phyloP scores from a whole-genome alignment of 2,329 filamentous ascomycete species.

The Zalaria sp. region DNA sequence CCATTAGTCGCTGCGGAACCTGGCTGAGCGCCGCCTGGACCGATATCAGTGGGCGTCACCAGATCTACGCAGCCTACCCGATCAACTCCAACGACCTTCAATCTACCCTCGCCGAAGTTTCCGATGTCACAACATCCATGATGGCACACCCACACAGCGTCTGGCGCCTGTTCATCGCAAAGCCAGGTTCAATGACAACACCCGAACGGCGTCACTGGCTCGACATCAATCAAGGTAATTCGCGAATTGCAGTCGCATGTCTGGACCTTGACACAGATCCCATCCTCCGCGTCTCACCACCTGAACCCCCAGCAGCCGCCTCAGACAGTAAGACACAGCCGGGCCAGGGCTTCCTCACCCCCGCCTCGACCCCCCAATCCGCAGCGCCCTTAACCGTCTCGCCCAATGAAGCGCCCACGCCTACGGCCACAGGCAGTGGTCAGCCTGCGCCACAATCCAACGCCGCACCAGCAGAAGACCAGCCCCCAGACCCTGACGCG shows the following conservation, averaged over 20 bases:
- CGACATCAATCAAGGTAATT: slow-evolving; percentile 33
- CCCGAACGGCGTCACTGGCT: slow-evolving; percentile 42
- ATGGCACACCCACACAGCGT: slow-evolving; percentile 27
- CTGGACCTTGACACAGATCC: slow-evolving; percentile 21
- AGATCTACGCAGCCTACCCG: slow-evolving; percentile 56
- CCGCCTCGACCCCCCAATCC: slow-evolving; percentile 48
- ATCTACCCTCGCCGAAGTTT: slow-evolving; percentile 33
- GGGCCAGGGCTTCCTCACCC: slow-evolving; percentile 35
- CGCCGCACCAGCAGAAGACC: slow-evolving; percentile 34
- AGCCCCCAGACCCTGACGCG: slow-evolving; percentile 44
- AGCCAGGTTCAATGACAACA: slow-evolving; percentile 34
- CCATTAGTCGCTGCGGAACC: slow-evolving; percentile 56
- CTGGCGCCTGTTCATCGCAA: slow-evolving; percentile 65
- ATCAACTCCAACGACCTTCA: slow-evolving; percentile 14
- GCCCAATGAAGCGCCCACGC: slow-evolving; percentile 15
- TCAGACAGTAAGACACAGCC: slow-evolving; percentile 10
- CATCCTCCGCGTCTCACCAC: slow-evolving; percentile 44
- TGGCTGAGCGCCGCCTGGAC: slow-evolving; percentile 77
- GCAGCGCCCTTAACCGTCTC: slow-evolving; percentile 13
- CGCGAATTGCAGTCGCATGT: slow-evolving; percentile 18
- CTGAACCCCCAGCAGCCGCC: slow-evolving; percentile 40
- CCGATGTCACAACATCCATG: slow-evolving; percentile 63
- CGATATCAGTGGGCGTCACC: slow-evolving; percentile 59
- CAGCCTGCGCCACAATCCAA: slow-evolving; percentile 23
- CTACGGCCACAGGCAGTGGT: slow-evolving; percentile 6